These are phyloP conservation scores for Lichenothelia convexa DNA, from an alignment of 495 filamentous ascomycete species.

Conservation along the genomic window DNA sequence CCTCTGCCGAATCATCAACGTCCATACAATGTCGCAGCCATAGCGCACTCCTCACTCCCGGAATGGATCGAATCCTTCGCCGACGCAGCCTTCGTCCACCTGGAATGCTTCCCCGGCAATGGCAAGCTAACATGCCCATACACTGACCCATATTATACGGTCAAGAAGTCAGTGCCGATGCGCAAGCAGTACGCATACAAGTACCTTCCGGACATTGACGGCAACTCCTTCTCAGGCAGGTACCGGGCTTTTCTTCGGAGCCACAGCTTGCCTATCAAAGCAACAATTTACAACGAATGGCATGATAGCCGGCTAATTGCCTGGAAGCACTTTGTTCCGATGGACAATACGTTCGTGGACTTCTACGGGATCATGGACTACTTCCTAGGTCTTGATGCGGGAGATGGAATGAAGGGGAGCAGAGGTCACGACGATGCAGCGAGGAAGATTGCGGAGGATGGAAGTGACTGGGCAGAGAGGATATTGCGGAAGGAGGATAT, in stretches of 20 bases:
- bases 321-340: constrained; percentile 42
- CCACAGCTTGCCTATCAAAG: constrained; percentile 18
- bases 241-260: constrained; percentile 12
- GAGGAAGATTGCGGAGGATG: constrained; percentile 39
- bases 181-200: constrained; percentile 16
- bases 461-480: constrained; percentile 47
- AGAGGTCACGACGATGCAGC: constrained; percentile 42
- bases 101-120: constrained; percentile 15
- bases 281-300: constrained; percentile 24
- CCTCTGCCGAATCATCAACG: no score
- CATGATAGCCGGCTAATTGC: constrained; percentile 19
- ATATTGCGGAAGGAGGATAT: constrained; percentile 57
- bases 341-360: constrained; percentile 67
- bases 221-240: constrained; percentile 18
- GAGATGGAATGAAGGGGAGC: constrained; percentile 19
- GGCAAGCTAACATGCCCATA: constrained; percentile 13
- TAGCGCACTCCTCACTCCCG: constrained; percentile 8
- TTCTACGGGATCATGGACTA: constrained; percentile 64
- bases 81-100: constrained; percentile 16
- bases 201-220: constrained; percentile 23
- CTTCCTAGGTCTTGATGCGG: constrained; percentile 49
- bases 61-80: constrained; percentile 18
- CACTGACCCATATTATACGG: constrained; percentile 12
- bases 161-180: constrained; percentile 6
- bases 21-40: constrained; percentile 17